These are phyloP conservation scores for Schrenkiella parvula DNA, from an alignment of 345 rosid genomes.

Conservation along the genomic window DNA sequence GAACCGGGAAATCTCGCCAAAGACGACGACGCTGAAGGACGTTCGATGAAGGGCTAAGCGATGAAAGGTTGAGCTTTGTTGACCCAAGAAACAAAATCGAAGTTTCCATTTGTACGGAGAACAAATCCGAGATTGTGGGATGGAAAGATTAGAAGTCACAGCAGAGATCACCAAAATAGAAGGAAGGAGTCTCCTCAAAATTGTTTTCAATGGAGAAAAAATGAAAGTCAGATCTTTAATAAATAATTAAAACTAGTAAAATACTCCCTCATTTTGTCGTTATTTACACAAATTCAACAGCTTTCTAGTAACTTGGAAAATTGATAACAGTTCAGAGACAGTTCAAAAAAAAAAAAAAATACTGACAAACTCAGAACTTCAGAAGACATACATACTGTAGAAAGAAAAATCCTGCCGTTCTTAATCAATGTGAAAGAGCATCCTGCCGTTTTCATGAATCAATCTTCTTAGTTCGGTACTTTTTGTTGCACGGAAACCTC, in stretches of 20 bases:
- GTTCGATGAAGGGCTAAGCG: conserved; percentile 14
- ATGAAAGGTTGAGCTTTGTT: conserved; percentile 16
- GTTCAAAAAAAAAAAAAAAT: not conserved
- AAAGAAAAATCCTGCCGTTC: not conserved
- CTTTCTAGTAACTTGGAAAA: not conserved
- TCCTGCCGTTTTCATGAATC: not conserved
- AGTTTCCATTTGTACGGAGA: conserved; percentile 22
- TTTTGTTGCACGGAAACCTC: not conserved
- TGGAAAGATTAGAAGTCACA: not conserved
- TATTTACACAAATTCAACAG: not conserved
- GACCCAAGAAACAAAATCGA: conserved; percentile 27
- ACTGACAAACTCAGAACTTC: not conserved
- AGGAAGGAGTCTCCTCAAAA: no score
- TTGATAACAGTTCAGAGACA: not conserved
- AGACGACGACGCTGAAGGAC: conserved; percentile 12
- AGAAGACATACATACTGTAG: not conserved
- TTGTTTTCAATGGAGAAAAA: not conserved
- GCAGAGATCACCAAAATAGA: not conserved
- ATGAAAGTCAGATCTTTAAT: not conserved
- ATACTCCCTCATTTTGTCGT: not conserved
- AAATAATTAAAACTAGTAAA: not conserved
- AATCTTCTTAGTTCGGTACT: not conserved
- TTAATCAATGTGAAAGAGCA: not conserved
- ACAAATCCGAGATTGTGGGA: not conserved
- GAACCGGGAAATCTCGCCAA: conserved; percentile 9